Evolutionary conservation across 2,329 filamentous ascomycete genomes (phyloP).

Genomic region (Samsoniella hepiali): DNA sequence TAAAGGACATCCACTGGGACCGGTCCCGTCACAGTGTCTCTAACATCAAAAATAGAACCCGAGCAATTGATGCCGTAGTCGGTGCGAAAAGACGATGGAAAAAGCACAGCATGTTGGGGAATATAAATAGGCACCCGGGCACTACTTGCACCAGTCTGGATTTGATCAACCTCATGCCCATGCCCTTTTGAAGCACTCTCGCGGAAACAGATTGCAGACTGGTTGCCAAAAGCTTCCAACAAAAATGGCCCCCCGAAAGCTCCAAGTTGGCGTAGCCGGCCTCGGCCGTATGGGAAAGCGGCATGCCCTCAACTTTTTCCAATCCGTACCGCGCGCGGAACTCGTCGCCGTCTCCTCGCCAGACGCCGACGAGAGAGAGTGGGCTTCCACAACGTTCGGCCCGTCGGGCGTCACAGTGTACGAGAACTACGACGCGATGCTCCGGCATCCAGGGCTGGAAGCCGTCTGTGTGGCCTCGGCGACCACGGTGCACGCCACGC

Average conservation of each 20-base stretch:
- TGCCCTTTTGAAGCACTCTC: neutral
- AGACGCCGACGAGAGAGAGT: conserved; percentile 41
- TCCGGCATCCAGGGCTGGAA: neutral
- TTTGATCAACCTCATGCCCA: neutral
- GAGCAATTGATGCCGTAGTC: neutral
- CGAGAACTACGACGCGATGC: neutral
- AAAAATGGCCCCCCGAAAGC: conserved; percentile 24
- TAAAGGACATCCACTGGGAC: neutral
- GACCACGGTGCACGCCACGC: neutral
- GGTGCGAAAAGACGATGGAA: neutral
- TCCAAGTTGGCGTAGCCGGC: conserved; percentile 46
- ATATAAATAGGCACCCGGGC: neutral
- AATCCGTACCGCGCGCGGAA: conserved; percentile 44
- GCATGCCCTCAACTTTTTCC: conserved; percentile 47
- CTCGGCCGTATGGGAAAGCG: conserved; percentile 52
- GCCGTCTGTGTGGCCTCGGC: neutral
- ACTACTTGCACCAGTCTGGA: neutral
- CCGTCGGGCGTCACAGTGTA: neutral
- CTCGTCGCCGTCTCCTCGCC: conserved; percentile 49
- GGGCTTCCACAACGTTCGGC: conserved; percentile 46
- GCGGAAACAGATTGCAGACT: too few relatives aligned
- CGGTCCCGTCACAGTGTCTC: neutral
- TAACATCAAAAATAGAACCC: neutral
- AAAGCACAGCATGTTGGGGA: neutral
- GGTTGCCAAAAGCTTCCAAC: neutral